phyloP scores from a whole-genome alignment of 2,329 filamentous ascomycete species.

The Clonostachys chloroleuca region DNA sequence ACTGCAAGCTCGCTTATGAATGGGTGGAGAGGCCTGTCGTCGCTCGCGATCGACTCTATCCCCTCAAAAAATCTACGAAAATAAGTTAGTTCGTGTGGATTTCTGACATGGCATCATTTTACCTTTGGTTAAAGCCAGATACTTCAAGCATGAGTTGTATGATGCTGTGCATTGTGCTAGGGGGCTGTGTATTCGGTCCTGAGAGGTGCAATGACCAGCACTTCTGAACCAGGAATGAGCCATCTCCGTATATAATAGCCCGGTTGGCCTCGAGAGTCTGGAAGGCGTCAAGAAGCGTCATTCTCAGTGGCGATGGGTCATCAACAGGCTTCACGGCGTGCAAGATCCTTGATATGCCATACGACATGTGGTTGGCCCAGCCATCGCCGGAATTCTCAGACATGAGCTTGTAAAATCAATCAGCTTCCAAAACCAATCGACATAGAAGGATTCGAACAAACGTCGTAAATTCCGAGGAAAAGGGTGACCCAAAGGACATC shows the following conservation, averaged over 20 bases:
- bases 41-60: too few species aligned
- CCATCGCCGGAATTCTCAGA: slow-evolving; percentile 12
- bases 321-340: background rate
- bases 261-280: too few species aligned
- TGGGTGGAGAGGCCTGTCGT: background rate
- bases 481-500: slow-evolving; percentile 16
- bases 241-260: too few species aligned
- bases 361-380: slow-evolving; percentile 18
- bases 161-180: too few species aligned
- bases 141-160: too few species aligned
- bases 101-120: too few species aligned
- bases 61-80: too few species aligned
- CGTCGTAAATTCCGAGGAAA: slow-evolving; percentile 17
- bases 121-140: too few species aligned
- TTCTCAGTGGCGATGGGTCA: background rate
- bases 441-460: background rate
- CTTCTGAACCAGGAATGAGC: too few species aligned
- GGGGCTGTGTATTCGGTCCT: too few species aligned
- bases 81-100: too few species aligned
- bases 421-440: background rate
- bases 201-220: too few species aligned
- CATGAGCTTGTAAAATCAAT: slow-evolving; percentile 9
- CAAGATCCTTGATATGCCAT: slow-evolving; percentile 14
- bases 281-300: slow-evolving; percentile 10
- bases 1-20: background rate